Evolutionary conservation across 2,329 filamentous ascomycete genomes (phyloP), one percentile per base, ranked within the genome.

Genomic region (Beauveria caledonica): DNA sequence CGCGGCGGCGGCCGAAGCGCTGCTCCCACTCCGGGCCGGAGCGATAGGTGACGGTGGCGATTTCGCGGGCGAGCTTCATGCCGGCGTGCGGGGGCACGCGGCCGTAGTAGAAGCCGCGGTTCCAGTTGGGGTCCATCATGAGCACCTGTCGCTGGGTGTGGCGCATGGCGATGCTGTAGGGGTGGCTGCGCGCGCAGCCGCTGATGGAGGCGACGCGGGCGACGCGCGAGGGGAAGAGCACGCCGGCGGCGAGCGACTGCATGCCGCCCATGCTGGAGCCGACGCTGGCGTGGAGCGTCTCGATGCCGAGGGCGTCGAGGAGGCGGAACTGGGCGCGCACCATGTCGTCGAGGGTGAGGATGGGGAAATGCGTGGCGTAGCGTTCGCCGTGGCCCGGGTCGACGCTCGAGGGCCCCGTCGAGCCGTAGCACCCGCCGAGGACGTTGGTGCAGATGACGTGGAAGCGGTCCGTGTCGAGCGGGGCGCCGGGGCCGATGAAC

Each of bases 111-210:
- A 93, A 96, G 2, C 94, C 94, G 40, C 94, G 86, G 66, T 90
- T 90, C 94, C 94, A 99, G 69, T 96, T 92, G 2, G 92, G 92
- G 69, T 99, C 94, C 88, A 97, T 97, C 92, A 99, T 97, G 52
- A 99, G 82, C 1, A 97, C 94, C 77, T 97, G 94, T 29, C 94
- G 86, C 75, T 99, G 94, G 0, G 93, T 96, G 75, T 99, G 94
- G 58, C 94, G 86, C 93, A 99, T 97, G 39, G 94, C 94, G 71
- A 99, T 96, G 73, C 92, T 96, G 77, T 99, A 99, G 0, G 94
- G 94, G 72, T 99, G 94, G 67, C 89, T 95, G 64, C 94, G 82
- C 0, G 93, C 94, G 73, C 94, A 99, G 13, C 93, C 94, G 69
- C 89, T 95, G 69, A 97, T 94, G 68, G 87, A 93, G 42, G 92